Percentiles rank a stretch among this genome's conserved stretches.
Conservation (phyloP, 169 alveolate genomes). For the Cryptosporidium ubiquitum region DNA sequence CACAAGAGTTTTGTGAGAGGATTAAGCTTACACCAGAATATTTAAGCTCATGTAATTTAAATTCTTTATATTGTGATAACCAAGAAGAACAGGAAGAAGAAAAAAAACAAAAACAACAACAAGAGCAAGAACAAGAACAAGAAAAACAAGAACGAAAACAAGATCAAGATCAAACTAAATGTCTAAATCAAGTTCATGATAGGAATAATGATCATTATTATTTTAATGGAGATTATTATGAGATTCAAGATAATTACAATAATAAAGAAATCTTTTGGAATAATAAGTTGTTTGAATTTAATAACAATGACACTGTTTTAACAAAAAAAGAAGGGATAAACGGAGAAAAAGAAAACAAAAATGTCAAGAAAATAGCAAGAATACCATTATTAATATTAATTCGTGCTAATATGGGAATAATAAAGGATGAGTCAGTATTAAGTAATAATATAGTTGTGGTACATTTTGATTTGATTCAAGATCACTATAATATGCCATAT, state of each 20-base stretch:
- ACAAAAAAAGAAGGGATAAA: neutral
- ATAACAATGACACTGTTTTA: neutral
- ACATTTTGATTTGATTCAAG: conserved; percentile 56
- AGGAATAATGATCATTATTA: neutral
- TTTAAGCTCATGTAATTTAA: conserved; percentile 24
- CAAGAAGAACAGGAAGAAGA: too few relatives aligned
- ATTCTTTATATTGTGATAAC: conserved; percentile 16
- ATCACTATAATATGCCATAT: conserved; percentile 41
- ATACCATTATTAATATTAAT: conserved; percentile 35
- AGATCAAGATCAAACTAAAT: neutral
- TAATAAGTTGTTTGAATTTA: neutral
- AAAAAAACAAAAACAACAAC: too few relatives aligned
- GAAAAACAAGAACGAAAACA: too few relatives aligned
- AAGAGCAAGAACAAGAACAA: too few relatives aligned
- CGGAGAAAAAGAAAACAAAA: neutral
- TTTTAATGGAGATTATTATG: neutral
- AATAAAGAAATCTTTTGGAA: neutral
- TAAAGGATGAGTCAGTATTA: neutral
- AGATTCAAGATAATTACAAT: neutral
- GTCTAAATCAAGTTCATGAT: neutral
- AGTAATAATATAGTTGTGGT: neutral
- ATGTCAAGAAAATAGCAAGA: neutral
- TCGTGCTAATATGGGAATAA: neutral
- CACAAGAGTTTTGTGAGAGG: conserved; percentile 12
- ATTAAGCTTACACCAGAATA: conserved; percentile 52